Evolutionary conservation across 2,329 filamentous ascomycete genomes (phyloP), one percentile per base, ranked within the genome.

Genomic region (Fusarium xyrophilum): DNA sequence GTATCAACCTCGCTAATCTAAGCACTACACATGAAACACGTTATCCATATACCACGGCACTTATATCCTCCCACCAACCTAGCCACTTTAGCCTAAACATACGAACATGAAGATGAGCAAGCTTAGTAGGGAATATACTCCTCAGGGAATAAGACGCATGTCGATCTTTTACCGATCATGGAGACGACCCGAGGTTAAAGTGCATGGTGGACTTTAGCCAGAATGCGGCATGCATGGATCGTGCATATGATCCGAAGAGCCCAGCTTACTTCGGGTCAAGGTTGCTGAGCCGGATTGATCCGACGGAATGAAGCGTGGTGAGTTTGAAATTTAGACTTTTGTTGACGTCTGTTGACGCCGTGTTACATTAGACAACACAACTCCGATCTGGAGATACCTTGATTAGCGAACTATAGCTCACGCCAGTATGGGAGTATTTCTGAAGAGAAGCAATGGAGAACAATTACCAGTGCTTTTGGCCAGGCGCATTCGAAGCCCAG

Each of bases 351-450:
- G 14, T 23, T 8, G 7, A 42, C 25, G 33, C 25, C 33, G 19
- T 33, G 51, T 54, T 54, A 33, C 51, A 54, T 54, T 46, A n/a
- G n/a, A 11, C 25, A 2, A 54, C 47, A 7, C 40, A 9, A 54
- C 51, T 54, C 15, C 17, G 51, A 44, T 54, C 17, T 27, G 28
- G 0, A 33, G 27, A 33, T 32, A 6, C 6, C 27, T 13, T 33
- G 28, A 27, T 54, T 27, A 25, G 21, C 27, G 28, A 53, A 28
- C 15, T 15, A 40, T 33, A 33, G 3, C 6, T 7, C 1, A 21
- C 0, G 5, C 2, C 2, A 2, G 23, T 47, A 47, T 32, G 2
- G 1, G 11, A 0, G 25, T 9, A 33, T 4, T 6, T 1, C 32
- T 17, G 1, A 32, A 2, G 28, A 32, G 30, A 2, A 30, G 28